Evolutionary conservation across 495 filamentous ascomycete genomes (phyloP).

Genomic region (Aspergillus sclerotioniger): DNA sequence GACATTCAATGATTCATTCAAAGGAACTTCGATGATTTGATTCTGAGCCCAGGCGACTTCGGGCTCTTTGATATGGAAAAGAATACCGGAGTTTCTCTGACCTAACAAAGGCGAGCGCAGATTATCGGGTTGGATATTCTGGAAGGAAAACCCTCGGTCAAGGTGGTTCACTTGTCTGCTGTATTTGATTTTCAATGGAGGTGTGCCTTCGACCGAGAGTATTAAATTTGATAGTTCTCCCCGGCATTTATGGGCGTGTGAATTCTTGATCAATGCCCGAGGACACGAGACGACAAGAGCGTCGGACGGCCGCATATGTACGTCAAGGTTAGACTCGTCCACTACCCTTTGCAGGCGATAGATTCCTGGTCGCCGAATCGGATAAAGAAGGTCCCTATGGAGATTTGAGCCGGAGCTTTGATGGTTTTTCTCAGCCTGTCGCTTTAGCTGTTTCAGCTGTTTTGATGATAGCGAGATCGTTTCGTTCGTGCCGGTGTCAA

Average conservation of each 20-base stretch:
- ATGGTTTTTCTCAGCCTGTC: conserved; percentile 53
- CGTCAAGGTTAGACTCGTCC: conserved; percentile 90
- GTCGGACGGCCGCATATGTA: conserved; percentile 69
- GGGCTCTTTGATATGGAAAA: conserved; percentile 52
- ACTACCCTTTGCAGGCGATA: conserved; percentile 82
- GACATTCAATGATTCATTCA: conserved; percentile 81
- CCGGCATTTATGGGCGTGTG: conserved; percentile 65
- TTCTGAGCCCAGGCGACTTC: conserved; percentile 76
- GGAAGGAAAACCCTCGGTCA: conserved; percentile 74
- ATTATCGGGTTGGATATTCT: conserved; percentile 88
- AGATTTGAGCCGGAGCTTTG: conserved; percentile 49
- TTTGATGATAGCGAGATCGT: conserved; percentile 68
- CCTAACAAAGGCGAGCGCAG: conserved; percentile 70
- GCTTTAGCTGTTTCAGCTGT: conserved; percentile 65
- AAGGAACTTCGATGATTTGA: conserved; percentile 68
- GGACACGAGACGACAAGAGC: conserved; percentile 84
- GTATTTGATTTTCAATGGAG: conserved; percentile 90
- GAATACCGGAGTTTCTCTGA: conserved; percentile 50
- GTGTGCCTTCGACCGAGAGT: conserved; percentile 80
- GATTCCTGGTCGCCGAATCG: conserved; percentile 76
- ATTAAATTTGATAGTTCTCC: conserved; percentile 83
- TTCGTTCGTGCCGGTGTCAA: conserved; percentile 75
- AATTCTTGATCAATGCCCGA: conserved; percentile 64
- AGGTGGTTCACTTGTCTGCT: conserved; percentile 75
- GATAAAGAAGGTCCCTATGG: conserved; percentile 58